These are phyloP conservation scores for Metschnikowia matae DNA, from an alignment of 805 yeast genomes.

Conservation along the genomic window DNA sequence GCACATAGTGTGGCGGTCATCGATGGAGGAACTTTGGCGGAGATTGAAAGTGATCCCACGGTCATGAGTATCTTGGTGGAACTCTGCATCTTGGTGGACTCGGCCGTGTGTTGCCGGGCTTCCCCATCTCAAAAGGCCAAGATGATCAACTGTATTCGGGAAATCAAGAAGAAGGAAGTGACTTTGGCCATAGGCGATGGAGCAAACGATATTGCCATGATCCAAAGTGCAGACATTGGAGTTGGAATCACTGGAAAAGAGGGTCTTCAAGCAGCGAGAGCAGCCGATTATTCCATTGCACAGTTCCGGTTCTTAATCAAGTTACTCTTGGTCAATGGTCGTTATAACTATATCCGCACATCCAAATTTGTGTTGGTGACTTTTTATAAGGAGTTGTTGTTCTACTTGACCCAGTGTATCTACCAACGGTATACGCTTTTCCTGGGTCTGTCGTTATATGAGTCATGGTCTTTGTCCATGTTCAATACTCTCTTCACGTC, in stretches of 20 bases:
- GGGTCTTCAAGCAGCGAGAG: constrained; percentile 93
- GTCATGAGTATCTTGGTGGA: constrained; percentile 75
- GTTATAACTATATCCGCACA: constrained; percentile 91
- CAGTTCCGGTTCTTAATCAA: constrained; percentile 85
- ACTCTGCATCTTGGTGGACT: constrained; percentile 80
- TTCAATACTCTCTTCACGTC: constrained; percentile 95
- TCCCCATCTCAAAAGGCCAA: constrained; percentile 94
- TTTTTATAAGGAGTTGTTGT: constrained; percentile 88
- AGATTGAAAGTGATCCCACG: constrained; percentile 69
- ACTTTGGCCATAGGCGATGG: constrained; percentile 98
- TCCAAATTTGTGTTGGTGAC: constrained; percentile 90
- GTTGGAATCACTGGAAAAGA: constrained; percentile 96
- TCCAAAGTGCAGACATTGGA: constrained; percentile 97
- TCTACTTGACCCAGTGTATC: constrained; percentile 82
- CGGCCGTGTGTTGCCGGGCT: constrained; percentile 93
- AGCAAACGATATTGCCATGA: constrained; percentile 99
- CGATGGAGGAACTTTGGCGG: constrained; percentile 83
- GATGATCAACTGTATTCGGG: constrained; percentile 79
- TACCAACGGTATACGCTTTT: constrained; percentile 84
- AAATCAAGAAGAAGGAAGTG: constrained; percentile 62
- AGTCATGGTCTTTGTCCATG: constrained; percentile 96
- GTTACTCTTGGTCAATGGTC: constrained; percentile 85
- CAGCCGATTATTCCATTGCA: constrained; percentile 92
- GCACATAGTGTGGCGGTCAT: constrained; percentile 95
- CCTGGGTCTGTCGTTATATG: constrained; percentile 91